Percentiles rank a stretch among this genome's conserved stretches.
Conservation (phyloP, 176 grass and related monocot species). For the Ensete glaucum region DNA sequence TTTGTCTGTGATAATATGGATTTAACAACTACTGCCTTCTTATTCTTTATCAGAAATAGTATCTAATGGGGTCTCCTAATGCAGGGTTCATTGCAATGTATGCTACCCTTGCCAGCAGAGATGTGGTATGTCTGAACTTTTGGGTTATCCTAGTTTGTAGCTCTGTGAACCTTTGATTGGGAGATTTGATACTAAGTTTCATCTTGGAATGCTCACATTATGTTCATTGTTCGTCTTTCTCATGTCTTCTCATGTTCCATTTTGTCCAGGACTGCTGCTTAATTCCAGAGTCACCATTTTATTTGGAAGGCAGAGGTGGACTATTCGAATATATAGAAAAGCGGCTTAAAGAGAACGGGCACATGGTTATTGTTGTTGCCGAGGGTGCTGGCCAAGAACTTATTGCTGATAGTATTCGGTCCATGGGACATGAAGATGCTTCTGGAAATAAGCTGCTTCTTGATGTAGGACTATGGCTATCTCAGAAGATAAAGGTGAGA, state of each 20-base stretch:
- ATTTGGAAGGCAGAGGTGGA: constrained; percentile 15
- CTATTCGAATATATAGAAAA: constrained; percentile 18
- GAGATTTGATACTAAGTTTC: neutral
- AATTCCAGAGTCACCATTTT: constrained; percentile 17
- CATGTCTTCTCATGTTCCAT: neutral
- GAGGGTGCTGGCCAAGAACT: constrained; percentile 17
- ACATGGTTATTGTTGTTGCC: constrained; percentile 17
- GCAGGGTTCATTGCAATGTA: constrained; percentile 19
- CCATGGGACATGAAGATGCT: constrained; percentile 3
- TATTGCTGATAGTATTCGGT: constrained; percentile 7
- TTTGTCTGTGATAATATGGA: neutral
- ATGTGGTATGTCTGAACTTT: constrained; percentile 2
- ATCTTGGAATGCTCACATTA: neutral
- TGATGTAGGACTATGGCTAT: constrained; percentile 17
- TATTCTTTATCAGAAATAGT: neutral
- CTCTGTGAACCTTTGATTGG: neutral
- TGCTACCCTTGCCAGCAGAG: constrained; percentile 16
- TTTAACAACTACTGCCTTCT: neutral
- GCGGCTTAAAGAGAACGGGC: constrained; percentile 12
- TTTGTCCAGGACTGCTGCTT: constrained; percentile 11
- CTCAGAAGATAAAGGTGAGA: constrained; percentile 12
- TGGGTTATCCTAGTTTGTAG: neutral
- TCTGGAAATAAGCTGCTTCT: constrained; percentile 15
- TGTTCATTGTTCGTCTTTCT: neutral
- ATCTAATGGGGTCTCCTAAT: neutral